A percentile compares a stretch with the other conserved stretches of the same genome.
phyloP scores from a whole-genome alignment of 2,329 filamentous ascomycete genomes.

The Monilinia fructigena region DNA sequence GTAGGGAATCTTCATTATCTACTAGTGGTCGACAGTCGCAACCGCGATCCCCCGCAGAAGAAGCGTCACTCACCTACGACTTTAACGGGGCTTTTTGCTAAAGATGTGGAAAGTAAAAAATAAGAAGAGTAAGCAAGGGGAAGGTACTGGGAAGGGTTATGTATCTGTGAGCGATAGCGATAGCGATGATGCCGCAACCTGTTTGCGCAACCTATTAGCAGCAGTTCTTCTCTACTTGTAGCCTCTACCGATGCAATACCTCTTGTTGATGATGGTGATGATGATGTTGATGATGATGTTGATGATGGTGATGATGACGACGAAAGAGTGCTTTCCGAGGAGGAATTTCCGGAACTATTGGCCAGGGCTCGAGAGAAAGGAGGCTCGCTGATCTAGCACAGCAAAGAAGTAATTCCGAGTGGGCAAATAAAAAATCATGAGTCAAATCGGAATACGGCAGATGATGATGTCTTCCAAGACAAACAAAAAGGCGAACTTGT shows the following conservation, averaged over 20 bases:
- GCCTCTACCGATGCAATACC: background rate
- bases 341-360: conserved; percentile 40
- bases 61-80: conserved; percentile 25
- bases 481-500: conserved; percentile 40
- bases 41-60: conserved; percentile 17
- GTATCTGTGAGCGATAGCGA: conserved; percentile 36
- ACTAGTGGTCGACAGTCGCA: conserved; percentile 29
- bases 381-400: conserved; percentile 28
- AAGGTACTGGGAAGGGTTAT: conserved; percentile 26
- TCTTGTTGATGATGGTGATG: conserved; percentile 25
- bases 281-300: conserved; percentile 33
- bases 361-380: conserved; percentile 35
- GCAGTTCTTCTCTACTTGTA: conserved; percentile 2
- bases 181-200: conserved; percentile 23
- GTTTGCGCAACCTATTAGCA: background rate
- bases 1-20: conserved; percentile 32
- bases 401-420: conserved; percentile 23
- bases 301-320: conserved; percentile 31
- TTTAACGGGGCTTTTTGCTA: conserved; percentile 29
- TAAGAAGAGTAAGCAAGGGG: conserved; percentile 17
- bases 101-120: conserved; percentile 26
- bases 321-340: conserved; percentile 32
- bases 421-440: conserved; percentile 26
- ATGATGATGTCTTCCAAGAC: conserved; percentile 27
- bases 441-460: background rate